Base-by-base conservation (phyloP, 202 grass and related monocot genomes). In the Carex arenaria region DNA sequence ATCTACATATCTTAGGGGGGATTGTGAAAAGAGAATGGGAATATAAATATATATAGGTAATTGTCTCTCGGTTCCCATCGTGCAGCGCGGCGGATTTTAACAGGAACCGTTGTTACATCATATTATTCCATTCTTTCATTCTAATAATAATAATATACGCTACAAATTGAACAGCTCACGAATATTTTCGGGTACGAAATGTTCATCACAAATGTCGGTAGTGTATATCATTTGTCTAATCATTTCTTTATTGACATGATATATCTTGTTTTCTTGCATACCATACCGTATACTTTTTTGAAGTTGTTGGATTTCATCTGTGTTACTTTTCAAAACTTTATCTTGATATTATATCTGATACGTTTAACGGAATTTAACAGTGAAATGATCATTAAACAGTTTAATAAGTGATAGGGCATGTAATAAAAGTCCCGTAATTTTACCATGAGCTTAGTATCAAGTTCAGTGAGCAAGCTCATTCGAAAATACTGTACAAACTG, bases 91-190 rank as follows among this genome's bases (percentile, higher is more conserved):
- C 7, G 9, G 36, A 61, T 80, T 80, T 79, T 62, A 32, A 47
- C 17, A 40, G 61, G 53, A 62, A 80, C 53, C 34, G 6, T 79
- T 38, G 54, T 79, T 79, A 79, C 75, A 79, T 80, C 76, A 62
- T 80, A 19, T 80, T 80, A 80, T 80, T 80, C 77, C 76, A 43
- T 73, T 72, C 69, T 72, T 72, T 8, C 70, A 53, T 55, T 32
- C 12, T 75, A 53, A 31, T 28, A 75, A 15, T 31, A 19, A 8
- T 19, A 7, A 72, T 74, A 52, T 52, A 10, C 26, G 47, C 47
- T 54, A 75, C 20, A 18, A 10, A 75, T 55, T 54, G 4, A 67
- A 40, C 22, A 75, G 45, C 71, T 54, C 47, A 31, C 22, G 72
- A 75, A 75, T 75, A 75, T 75, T 18, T 53, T 54, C 47, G 47